Evolutionary conservation across 2,329 filamentous ascomycete species (phyloP), one percentile per base, ranked within the genome.

Genomic region (Botrytis byssoidea): DNA sequence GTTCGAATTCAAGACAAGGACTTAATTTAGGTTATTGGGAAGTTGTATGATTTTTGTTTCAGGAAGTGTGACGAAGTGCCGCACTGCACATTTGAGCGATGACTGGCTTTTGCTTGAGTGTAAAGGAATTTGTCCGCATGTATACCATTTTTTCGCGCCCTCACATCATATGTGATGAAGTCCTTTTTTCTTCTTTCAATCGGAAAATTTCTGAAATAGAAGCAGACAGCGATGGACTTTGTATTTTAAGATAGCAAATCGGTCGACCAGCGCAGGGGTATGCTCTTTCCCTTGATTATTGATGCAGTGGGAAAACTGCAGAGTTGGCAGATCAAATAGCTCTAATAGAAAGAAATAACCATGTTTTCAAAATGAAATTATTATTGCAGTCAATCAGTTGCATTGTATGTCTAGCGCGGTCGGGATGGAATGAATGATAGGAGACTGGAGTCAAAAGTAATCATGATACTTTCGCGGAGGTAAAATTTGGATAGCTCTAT

Each of bases 11-110:
- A 73, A 40, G 76, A 77, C 60, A 37, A 65, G 65, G 71, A 68
- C 72, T 75, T 73, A 70, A 68, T 67, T 64, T 64, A 60, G 44
- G 67, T 37, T 60, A 55, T 64, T 44, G 42, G 71, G 57, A 63
- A 71, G 35, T 60, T 74, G 69, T 74, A 73, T 73, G 59, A 73
- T 64, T 71, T 55, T 69, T 37, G 55, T 42, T 57, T 64, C 70
- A 32, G 20, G 51, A 63, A 46, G 57, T 37, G 66, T 46, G 16
- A 29, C 65, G 32, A 51, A 69, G n/a, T 12, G 42, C 29, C 65
- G 60, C 77, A 76, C 77, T 80, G 79, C 76, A 80, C 79, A 77
- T 76, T 68, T 32, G 74, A 77, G 48, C 65, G 44, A 63, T 60
- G 73, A 74, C 65, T 73, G 59, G 74, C 73, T 73, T 73, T 78